phyloP scores from a whole-genome alignment of 345 rosid genomes.

The Viola odorata region DNA sequence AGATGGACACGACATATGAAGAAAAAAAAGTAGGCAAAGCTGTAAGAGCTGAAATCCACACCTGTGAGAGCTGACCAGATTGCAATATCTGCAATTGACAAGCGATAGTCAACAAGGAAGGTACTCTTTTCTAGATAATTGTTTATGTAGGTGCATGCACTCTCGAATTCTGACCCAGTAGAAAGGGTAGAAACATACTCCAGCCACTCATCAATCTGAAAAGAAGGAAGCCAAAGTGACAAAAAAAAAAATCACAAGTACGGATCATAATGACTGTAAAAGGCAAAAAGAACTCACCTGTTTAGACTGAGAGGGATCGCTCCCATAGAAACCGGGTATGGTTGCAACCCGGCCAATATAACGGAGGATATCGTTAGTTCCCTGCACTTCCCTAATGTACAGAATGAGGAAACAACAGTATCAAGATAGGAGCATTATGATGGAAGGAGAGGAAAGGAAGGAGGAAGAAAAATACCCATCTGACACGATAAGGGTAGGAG shows the following conservation, averaged over 20 bases:
- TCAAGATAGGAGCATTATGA: background rate
- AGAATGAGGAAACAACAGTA: background rate
- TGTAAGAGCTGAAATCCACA: constrained; percentile 16
- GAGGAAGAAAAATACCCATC: constrained; percentile 41
- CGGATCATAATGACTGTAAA: background rate
- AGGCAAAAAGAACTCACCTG: constrained; percentile 34
- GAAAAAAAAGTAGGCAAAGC: background rate
- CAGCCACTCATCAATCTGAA: constrained; percentile 80
- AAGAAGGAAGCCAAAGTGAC: constrained; percentile 3
- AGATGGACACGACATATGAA: background rate
- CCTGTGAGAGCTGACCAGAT: constrained; percentile 89
- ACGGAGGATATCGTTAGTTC: constrained; percentile 53
- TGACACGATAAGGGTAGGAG: constrained; percentile 44
- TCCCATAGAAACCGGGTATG: constrained; percentile 47
- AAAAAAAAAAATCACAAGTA: background rate
- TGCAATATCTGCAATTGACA: constrained; percentile 79
- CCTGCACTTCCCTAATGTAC: constrained; percentile 50
- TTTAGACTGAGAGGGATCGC: constrained; percentile 39
- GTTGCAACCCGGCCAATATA: constrained; percentile 48
- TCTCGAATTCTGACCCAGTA: constrained; percentile 79
- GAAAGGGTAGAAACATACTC: constrained; percentile 62
- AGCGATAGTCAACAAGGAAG: constrained; percentile 58
- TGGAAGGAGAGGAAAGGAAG: background rate
- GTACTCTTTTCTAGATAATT: constrained; percentile 46
- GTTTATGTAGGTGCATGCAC: constrained; percentile 55